Base-by-base conservation (phyloP, 2,329 filamentous ascomycete species). In the Colletotrichum australisinense region DNA sequence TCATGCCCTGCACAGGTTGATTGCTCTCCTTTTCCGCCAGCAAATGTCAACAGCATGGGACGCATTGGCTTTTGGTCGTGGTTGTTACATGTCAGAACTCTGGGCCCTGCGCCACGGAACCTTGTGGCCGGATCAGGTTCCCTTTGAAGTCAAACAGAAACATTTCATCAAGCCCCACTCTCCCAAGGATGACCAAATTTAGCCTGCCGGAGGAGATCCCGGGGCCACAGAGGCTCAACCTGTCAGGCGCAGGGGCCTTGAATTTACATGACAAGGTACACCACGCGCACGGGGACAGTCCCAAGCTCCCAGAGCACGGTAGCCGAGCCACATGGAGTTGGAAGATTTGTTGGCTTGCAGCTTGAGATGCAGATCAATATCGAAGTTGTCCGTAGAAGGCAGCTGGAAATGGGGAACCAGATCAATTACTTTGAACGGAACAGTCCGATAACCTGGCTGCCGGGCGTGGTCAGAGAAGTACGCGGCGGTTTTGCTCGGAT, bases 141-240 rank as follows among this genome's bases (percentile, higher is more conserved):
- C 49, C 55, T 60, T 52, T n/a, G 49, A 56, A 71, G 67, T 66
- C 67, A 72, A 67, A 73, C 67, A 62, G 62, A 72, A 71, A 72
- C 67, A 57, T 59, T 66, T 42, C 60, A n/a, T 22, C 35, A 2
- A 32, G 35, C 46, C 55, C 26, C 52, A 55, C 30, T 53, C 65
- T 38, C 30, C 26, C 53, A 63, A 28, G n/a, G n/a, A 32, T 38
- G 22, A 52, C 58, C 58, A 69, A 63, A 42, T 38, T 38, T 69
- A 69, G 52, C 52, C 58, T 38, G 55, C 52, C 66, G 67, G 66
- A 26, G 14, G 11, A 59, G 60, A 46, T 65, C n/a, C 56, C 46
- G 56, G 35, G 52, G 12, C 42, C 49, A 65, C 30, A 59, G 42
- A 69, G 42, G 42, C 58, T 63, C 67, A 64, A 69, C 38, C 19